A percentile compares a stretch with the other conserved stretches of the same genome.
Conservation (phyloP, 208 protist genomes). For the Dictyostelium gargantuum region DNA sequence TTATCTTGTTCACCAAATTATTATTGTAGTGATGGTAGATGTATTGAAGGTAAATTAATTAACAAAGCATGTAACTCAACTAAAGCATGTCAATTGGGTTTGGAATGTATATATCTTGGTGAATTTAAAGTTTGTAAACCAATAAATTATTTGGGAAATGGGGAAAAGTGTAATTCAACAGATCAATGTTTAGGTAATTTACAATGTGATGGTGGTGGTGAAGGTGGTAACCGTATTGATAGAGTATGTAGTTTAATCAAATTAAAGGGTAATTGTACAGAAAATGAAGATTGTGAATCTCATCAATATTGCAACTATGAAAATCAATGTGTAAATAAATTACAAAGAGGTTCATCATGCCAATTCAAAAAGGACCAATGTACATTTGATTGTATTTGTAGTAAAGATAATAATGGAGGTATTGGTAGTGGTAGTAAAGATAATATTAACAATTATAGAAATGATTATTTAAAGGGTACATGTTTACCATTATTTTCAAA, state of each 20-base stretch:
- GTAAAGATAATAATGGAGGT: neutral
- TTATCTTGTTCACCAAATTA: neutral
- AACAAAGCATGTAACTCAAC: neutral
- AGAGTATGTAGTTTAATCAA: too few species aligned
- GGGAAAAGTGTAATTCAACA: neutral
- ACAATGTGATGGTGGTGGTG: neutral
- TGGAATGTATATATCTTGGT: constrained; percentile 19
- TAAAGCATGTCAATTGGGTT: neutral
- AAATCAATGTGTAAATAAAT: neutral
- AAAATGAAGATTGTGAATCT: neutral
- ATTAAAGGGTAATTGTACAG: neutral
- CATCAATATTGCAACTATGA: neutral
- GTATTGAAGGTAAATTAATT: neutral
- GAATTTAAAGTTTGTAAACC: neutral
- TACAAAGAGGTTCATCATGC: neutral
- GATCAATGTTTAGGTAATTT: neutral
- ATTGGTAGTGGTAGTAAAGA: too few species aligned
- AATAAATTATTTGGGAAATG: neutral
- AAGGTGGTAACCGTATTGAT: too few species aligned
- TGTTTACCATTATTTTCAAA: constrained; percentile 13
- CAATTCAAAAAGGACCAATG: neutral
- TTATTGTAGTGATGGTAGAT: neutral
- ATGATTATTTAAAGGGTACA: neutral
- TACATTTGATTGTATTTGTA: neutral
- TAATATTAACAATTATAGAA: too few species aligned